phyloP scores from a whole-genome alignment of 345 rosid genomes.

The Melaleuca alternifolia region DNA sequence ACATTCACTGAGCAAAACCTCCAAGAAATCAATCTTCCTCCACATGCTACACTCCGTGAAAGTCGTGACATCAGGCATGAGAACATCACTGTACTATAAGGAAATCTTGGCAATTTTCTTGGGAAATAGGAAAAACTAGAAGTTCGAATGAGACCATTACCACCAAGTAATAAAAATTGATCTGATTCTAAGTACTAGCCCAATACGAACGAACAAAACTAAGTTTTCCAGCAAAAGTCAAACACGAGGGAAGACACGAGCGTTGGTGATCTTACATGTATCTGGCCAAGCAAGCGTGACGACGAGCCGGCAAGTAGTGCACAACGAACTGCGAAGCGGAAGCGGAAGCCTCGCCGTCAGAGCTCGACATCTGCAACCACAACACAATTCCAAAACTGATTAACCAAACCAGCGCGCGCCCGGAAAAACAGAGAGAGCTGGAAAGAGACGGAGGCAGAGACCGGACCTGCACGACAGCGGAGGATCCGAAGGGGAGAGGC shows the following conservation, averaged over 20 bases:
- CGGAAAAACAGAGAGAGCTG: neutral
- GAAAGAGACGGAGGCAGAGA: neutral
- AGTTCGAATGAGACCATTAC: neutral
- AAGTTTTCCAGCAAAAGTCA: neutral
- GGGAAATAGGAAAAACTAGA: neutral
- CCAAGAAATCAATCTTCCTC: neutral
- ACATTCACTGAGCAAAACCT: neutral
- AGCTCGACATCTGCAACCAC: constrained; percentile 29
- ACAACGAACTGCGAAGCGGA: constrained; percentile 37
- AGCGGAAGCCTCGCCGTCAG: constrained; percentile 20
- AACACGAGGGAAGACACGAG: neutral
- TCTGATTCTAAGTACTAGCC: neutral
- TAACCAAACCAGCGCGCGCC: neutral
- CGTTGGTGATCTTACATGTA: constrained; percentile 37
- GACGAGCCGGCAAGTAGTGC: constrained; percentile 31
- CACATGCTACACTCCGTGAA: neutral
- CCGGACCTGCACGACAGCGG: constrained; percentile 66
- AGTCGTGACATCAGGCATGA: neutral
- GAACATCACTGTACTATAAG: neutral
- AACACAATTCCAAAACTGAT: neutral
- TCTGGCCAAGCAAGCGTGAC: constrained; percentile 38
- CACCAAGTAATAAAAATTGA: neutral
- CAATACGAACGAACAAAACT: neutral
- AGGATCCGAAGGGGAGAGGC: constrained; percentile 59
- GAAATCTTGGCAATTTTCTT: neutral